Percentiles rank a stretch among this genome's conserved stretches.
Evolutionary conservation across 805 yeast species (phyloP).

Genomic region (Henningerozyma blattae): DNA sequence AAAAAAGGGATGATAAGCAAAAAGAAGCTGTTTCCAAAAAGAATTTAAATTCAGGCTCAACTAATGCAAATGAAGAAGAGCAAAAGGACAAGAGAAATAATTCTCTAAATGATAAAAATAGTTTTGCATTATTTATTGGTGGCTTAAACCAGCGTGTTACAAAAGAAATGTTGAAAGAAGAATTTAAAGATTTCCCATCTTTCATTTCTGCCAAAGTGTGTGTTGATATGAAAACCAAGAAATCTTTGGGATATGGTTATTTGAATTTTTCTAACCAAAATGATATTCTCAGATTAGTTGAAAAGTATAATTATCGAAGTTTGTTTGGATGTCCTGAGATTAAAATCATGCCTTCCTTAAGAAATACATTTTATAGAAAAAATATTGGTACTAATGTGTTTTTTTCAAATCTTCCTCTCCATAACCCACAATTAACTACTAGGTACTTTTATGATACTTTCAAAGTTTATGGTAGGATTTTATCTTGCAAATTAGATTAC

Average conservation of each 20-base stretch:
- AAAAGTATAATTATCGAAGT: constrained; percentile 39
- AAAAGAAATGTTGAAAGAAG: constrained; percentile 34
- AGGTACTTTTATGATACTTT: constrained; percentile 39
- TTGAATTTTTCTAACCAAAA: constrained; percentile 41
- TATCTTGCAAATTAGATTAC: constrained; percentile 31
- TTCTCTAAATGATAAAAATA: neutral
- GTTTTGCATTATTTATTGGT: constrained; percentile 45
- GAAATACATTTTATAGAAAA: constrained; percentile 31
- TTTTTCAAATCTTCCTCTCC: constrained; percentile 35
- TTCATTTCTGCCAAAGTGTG: constrained; percentile 52
- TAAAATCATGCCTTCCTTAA: constrained; percentile 44
- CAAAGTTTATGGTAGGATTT: constrained; percentile 34
- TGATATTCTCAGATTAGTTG: constrained; percentile 46
- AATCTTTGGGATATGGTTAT: constrained; percentile 63
- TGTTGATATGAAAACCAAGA: constrained; percentile 37
- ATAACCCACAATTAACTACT: constrained; percentile 27
- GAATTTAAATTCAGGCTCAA: no score
- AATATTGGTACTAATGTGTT: constrained; percentile 43
- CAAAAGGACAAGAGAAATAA: neutral
- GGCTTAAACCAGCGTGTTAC: constrained; percentile 39
- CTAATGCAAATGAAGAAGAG: no score
- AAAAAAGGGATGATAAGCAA: no score
- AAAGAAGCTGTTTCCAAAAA: no score
- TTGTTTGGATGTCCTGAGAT: constrained; percentile 29
- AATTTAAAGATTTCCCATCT: constrained; percentile 33